These are phyloP conservation scores for Mycena maculata DNA, from an alignment of 768 basidiomycete genomes.

Conservation along the genomic window DNA sequence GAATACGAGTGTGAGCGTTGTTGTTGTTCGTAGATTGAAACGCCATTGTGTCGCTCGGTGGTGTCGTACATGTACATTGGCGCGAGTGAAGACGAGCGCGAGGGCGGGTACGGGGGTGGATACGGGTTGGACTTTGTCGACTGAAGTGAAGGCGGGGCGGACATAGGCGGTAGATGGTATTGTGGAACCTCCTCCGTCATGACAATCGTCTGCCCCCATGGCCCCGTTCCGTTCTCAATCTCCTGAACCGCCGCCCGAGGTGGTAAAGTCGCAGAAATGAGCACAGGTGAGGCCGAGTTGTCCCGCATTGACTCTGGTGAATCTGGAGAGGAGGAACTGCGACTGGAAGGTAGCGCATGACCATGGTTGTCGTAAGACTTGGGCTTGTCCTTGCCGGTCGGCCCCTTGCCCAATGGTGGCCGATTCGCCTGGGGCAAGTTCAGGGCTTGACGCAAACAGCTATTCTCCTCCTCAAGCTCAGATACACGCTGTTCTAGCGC, in stretches of 20 bases:
- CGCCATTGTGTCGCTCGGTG: slow-evolving; percentile 7
- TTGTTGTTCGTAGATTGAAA: background rate
- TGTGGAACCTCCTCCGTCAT: slow-evolving; percentile 55
- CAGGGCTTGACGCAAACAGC: slow-evolving; percentile 74
- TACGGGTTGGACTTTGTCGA: slow-evolving; percentile 44
- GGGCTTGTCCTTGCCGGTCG: slow-evolving; percentile 88
- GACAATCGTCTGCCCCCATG: slow-evolving; percentile 69
- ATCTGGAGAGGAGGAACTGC: slow-evolving; percentile 56
- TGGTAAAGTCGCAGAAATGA: slow-evolving; percentile 61
- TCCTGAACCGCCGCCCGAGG: slow-evolving; percentile 57
- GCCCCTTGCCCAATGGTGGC: slow-evolving; percentile 81
- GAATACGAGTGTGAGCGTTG: slow-evolving; percentile 8
- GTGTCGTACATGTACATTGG: slow-evolving; percentile 29
- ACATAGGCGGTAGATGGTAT: slow-evolving; percentile 57
- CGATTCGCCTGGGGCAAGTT: slow-evolving; percentile 80
- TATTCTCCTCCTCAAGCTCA: slow-evolving; percentile 89
- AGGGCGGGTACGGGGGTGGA: slow-evolving; percentile 16
- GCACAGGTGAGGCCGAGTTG: slow-evolving; percentile 71
- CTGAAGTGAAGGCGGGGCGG: slow-evolving; percentile 58
- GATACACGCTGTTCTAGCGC: slow-evolving; percentile 84
- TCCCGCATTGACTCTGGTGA: slow-evolving; percentile 64
- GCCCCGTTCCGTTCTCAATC: slow-evolving; percentile 52
- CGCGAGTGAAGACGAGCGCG: slow-evolving; percentile 31
- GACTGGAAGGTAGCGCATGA: slow-evolving; percentile 50
- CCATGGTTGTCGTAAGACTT: slow-evolving; percentile 56